Conservation (phyloP, 495 filamentous ascomycete genomes). For the Penicillium cataractarum region DNA sequence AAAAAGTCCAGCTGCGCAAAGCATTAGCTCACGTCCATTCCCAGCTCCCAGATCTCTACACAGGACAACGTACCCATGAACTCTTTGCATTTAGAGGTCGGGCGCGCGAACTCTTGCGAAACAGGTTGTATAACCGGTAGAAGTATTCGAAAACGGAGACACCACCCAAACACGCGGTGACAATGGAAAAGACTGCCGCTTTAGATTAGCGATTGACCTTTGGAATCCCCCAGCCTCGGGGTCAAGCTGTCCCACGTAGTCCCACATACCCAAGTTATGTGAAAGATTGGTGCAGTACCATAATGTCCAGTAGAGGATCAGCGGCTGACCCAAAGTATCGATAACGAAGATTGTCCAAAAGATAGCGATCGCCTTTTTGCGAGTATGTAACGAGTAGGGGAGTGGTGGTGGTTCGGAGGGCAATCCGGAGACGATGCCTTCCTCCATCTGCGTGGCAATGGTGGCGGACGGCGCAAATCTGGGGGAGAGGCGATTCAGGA, state of each 20-base stretch:
- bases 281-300: slow-evolving; percentile 59
- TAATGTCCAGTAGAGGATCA: slow-evolving; percentile 59
- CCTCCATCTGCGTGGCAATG: slow-evolving; percentile 41
- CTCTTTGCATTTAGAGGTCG: slow-evolving; percentile 56
- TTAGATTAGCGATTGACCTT: slow-evolving; percentile 10
- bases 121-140: slow-evolving; percentile 48
- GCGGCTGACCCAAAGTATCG: slow-evolving; percentile 57
- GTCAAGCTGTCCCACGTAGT: not conserved
- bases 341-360: slow-evolving; percentile 63
- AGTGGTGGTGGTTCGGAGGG: slow-evolving; percentile 53
- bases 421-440: slow-evolving; percentile 27
- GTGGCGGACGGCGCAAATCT: slow-evolving; percentile 14
- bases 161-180: slow-evolving; percentile 58
- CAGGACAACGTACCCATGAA: slow-evolving; percentile 44
- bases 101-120: slow-evolving; percentile 52
- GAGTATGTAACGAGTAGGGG: slow-evolving; percentile 57
- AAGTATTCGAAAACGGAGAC: slow-evolving; percentile 65
- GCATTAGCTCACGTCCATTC: slow-evolving; percentile 11
- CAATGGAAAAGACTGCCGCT: slow-evolving; percentile 58
- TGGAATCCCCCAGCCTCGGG: not conserved
- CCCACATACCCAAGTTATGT: slow-evolving; percentile 54
- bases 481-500: not conserved
- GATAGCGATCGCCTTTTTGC: slow-evolving; percentile 57
- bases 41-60: not conserved
- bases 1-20: slow-evolving; percentile 59